phyloP scores from a whole-genome alignment of 805 yeast species.

The Suhomyces pyralidae region DNA sequence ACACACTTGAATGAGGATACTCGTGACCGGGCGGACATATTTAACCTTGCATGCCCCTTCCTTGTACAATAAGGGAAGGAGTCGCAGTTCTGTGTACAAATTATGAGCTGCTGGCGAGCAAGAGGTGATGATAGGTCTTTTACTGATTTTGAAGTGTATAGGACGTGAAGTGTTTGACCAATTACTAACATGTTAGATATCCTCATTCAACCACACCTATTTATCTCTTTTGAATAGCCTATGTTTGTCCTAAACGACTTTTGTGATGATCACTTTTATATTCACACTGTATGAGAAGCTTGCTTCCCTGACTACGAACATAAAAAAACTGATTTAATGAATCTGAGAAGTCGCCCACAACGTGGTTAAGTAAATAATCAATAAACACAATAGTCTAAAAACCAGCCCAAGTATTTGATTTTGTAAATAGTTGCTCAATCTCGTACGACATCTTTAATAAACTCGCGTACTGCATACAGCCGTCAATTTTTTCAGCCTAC shows the following conservation, averaged over 20 bases:
- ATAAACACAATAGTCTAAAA: neutral
- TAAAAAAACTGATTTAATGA: conserved; percentile 53
- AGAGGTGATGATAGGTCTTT: conserved; percentile 54
- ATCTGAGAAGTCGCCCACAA: conserved; percentile 30
- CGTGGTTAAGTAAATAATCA: neutral
- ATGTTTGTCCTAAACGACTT: conserved; percentile 12
- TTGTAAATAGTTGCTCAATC: neutral
- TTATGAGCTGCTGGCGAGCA: conserved; percentile 41
- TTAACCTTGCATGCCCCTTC: conserved; percentile 32
- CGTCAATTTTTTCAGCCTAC: neutral
- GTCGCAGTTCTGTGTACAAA: conserved; percentile 54
- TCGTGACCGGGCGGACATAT: conserved; percentile 54
- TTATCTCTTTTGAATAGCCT: conserved; percentile 13
- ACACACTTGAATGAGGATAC: conserved; percentile 35
- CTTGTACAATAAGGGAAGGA: conserved; percentile 45
- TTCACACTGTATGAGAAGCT: conserved; percentile 58
- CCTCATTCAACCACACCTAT: conserved; percentile 12
- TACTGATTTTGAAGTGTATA: conserved; percentile 23
- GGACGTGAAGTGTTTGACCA: neutral
- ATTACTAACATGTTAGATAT: conserved; percentile 2
- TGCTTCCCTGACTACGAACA: conserved; percentile 33
- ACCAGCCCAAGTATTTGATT: neutral
- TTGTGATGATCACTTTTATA: conserved; percentile 44
- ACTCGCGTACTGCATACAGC: neutral
- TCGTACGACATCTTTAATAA: neutral